Evolutionary conservation across 140 eudicot genomes (phyloP), one percentile per base, ranked within the genome.

Genomic region (Ambrosia hybrid): DNA sequence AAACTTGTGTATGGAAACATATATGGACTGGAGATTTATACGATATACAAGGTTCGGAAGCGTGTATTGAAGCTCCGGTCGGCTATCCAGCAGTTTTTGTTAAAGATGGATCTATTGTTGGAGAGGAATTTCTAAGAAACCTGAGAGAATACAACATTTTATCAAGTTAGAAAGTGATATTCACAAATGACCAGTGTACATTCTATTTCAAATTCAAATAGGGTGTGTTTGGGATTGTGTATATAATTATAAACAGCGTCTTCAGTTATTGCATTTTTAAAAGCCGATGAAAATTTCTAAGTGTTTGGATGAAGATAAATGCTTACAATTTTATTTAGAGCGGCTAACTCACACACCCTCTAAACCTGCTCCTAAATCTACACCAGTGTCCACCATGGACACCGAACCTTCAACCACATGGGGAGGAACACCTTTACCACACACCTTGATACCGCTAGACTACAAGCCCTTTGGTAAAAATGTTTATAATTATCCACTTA

Each of bases 61-160:
- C 68, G 76, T 73, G 64, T 82, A 83, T 95, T 5, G 90, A 86
- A 68, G 96, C 97, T 76, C 92, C 91, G 7, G 41, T 91, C 11
- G 97, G 97, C n/a, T 86, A 85, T 78, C 99, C 99, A 53, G 99
- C 99, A 15, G 70, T 94, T 63, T 94, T 94, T 79, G 88, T 94
- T 36, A 91, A 88, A 71, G 77, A 85, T 78, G 91, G 85, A 70
- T 91, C 99, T 4, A 51, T 58, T 60, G 68, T 91, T 76, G 97
- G 97, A 72, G 90, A 94, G 36, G 82, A 83, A 0, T 94, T 94
- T 67, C 71, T 94, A 6, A 59, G 74, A 11, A 85, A 87, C 73
- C 83, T 93, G n/a, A 77, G 73, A 67, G 91, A 90, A 37, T 67
- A 77, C 79, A 62, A 76, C 14, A 53, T 93, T 75, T 45, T 90